Evolutionary conservation across 2,329 filamentous ascomycete genomes (phyloP).

Genomic region (Fusarium sp.): DNA sequence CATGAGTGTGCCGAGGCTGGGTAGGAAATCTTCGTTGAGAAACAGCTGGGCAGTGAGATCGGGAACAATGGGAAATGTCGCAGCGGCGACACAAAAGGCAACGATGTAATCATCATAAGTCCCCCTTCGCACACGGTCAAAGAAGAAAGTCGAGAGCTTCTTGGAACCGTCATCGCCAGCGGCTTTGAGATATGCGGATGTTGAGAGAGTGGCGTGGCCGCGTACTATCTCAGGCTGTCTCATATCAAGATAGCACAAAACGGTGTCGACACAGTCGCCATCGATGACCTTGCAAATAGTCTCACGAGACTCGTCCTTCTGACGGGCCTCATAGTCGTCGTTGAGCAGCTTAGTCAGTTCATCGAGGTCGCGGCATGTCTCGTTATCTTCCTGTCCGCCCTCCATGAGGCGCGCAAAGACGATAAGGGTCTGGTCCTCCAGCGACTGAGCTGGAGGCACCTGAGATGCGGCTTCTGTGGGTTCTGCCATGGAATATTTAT

Average conservation of each 20-base stretch:
- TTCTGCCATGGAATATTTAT: conserved; percentile 45
- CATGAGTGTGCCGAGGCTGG: conserved; percentile 79
- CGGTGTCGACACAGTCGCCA: conserved; percentile 80
- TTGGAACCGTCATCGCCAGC: conserved; percentile 75
- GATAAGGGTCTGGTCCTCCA: conserved; percentile 75
- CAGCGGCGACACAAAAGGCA: conserved; percentile 91
- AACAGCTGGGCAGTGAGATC: conserved; percentile 81
- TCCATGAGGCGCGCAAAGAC: conserved; percentile 91
- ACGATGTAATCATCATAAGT: conserved; percentile 90
- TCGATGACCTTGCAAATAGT: conserved; percentile 73
- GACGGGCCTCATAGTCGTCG: conserved; percentile 60
- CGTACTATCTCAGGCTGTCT: conserved; percentile 77
- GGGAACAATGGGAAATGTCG: conserved; percentile 86
- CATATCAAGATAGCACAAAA: conserved; percentile 88
- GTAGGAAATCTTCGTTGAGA: conserved; percentile 86
- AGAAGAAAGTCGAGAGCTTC: conserved; percentile 79
- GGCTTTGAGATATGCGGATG: conserved; percentile 83
- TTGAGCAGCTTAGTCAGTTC: conserved; percentile 67
- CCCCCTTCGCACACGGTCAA: conserved; percentile 73
- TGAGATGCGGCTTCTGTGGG: conserved; percentile 45
- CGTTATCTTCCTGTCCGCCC: conserved; percentile 83
- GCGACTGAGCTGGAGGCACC: conserved; percentile 45
- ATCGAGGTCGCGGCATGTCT: conserved; percentile 69
- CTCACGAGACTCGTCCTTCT: conserved; percentile 52
- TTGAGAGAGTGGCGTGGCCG: conserved; percentile 82